Base-by-base conservation (phyloP, 192 early-diverging fungal genomes). In the Obelidium mucronatum region DNA sequence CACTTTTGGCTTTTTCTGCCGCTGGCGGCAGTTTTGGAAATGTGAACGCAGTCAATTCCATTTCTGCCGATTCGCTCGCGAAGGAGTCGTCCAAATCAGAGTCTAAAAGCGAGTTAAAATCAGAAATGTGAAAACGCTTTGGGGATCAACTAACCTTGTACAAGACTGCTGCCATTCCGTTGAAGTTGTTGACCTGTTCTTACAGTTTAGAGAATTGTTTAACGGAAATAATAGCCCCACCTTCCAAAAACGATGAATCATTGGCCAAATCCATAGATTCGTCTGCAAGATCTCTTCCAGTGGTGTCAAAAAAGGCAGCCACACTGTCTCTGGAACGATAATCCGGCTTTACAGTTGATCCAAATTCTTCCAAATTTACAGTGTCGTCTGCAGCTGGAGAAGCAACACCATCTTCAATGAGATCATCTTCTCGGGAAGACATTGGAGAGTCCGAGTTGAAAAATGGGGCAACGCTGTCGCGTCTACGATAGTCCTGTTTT, bases 231-330 rank as follows among this genome's bases (percentile, higher is more conserved):
- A n/a, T n/a, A n/a, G n/a, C n/a, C n/a, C n/a, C n/a, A n/a, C n/a
- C n/a, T 8, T 30, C 34, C 15, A 72, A 30, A 58, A 72, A 72
- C 56, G 69, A 72, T 24, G 69, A 55, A 59, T 72, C 69, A 30
- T 58, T 54, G 17, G 31, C 69, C 34, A 72, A 40, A 8, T 72
- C 69, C 69, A 72, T 72, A 11, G 69, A 72, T n/a, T 37, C 69
- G 30, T 72, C 69, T n/a, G 22, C 26, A 28, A 36, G 1, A 36
- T 72, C 69, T 8, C 26, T 24, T 34, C 22, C 35, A 17, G 31
- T 58, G 36, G 13, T 2, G 6, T 24, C 28, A 63, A 74, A 74
- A 17, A 74, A 61, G 19, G 58, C 13, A 33, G 59, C 73, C 8
- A 64, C 60, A 51, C 61, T 64, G 34, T 74, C 73, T 13, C 58